Conservation (phyloP, 106 monocot species). For the Dendrobium nobile region DNA sequence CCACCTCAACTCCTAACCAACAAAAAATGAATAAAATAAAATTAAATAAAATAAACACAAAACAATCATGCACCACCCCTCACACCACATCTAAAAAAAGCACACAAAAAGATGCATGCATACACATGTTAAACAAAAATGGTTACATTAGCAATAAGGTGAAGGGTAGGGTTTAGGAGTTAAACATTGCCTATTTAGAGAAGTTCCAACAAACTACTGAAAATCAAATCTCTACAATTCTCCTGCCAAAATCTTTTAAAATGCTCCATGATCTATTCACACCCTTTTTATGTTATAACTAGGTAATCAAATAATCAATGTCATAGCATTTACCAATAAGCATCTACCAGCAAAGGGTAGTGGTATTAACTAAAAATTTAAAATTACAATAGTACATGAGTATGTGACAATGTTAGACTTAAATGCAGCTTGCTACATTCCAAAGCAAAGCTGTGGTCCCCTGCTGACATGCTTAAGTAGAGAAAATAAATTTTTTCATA, state of each 20-base stretch:
- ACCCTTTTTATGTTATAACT: background rate
- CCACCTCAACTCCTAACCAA: background rate
- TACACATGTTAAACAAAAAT: background rate
- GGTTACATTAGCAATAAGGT: background rate
- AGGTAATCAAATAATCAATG: background rate
- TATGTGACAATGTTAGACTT: background rate
- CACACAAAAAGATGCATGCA: background rate
- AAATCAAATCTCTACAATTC: background rate
- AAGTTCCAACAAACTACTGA: background rate
- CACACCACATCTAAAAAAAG: background rate
- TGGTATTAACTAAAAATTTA: background rate
- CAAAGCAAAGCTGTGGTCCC: background rate
- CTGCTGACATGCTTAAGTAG: background rate
- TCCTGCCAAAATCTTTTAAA: background rate
- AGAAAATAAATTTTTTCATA: background rate
- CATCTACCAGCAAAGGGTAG: background rate
- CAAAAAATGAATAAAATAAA: too few species aligned
- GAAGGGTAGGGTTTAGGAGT: background rate
- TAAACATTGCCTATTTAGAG: background rate
- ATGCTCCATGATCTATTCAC: background rate
- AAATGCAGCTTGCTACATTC: background rate
- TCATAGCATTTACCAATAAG: background rate
- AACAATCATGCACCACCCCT: background rate
- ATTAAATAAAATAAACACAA: background rate
- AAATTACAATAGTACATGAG: background rate